Conservation (phyloP, 179 eudicot genomes). For the Carnegiea gigantea region DNA sequence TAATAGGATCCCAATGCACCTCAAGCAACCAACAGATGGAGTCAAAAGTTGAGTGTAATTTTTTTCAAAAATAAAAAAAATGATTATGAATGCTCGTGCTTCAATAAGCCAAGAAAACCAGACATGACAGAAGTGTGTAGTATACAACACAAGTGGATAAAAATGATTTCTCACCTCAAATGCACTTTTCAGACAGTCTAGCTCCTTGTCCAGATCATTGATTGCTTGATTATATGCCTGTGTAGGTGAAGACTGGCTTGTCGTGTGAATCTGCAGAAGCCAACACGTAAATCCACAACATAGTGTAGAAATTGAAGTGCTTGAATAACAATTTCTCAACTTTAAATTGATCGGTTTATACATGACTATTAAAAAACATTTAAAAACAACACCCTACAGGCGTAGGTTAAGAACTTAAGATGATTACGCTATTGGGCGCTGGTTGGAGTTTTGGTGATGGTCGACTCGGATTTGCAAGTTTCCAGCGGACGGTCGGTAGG, state of each 20-base stretch:
- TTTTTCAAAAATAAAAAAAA: too few relatives aligned
- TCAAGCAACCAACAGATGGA: not conserved
- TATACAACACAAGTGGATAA: not conserved
- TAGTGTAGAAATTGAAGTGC: not conserved
- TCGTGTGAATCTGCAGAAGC: conserved; percentile 74
- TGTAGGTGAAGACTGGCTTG: conserved; percentile 95
- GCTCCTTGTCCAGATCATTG: conserved; percentile 94
- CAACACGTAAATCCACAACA: not conserved
- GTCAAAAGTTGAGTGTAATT: too few relatives aligned
- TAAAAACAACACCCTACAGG: too few relatives aligned
- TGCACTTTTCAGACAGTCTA: conserved; percentile 79
- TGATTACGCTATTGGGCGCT: too few relatives aligned
- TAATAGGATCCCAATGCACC: not conserved
- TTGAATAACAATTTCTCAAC: not conserved
- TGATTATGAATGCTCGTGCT: not conserved
- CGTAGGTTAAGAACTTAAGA: too few relatives aligned
- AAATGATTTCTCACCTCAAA: conserved; percentile 65
- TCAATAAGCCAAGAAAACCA: not conserved
- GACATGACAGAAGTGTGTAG: not conserved
- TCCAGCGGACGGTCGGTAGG: too few relatives aligned
- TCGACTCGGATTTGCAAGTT: too few relatives aligned
- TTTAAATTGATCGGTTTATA: not conserved
- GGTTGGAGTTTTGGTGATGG: too few relatives aligned
- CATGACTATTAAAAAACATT: too few relatives aligned
- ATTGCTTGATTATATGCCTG: conserved; percentile 96